Base-by-base conservation (phyloP, 345 rosid genomes). In the Brassica incana region DNA sequence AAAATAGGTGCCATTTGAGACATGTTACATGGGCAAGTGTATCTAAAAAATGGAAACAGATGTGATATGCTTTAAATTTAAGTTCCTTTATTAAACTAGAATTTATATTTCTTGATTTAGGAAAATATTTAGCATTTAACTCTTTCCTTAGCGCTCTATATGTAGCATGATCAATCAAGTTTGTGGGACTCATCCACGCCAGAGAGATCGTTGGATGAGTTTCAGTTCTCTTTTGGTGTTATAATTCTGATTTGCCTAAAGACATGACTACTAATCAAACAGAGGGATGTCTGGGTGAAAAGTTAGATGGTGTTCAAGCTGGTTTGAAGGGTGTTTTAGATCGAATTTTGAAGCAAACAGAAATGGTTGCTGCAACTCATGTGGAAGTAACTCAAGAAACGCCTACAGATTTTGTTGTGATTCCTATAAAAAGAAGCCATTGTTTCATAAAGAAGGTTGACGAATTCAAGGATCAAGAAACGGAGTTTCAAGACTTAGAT, bases 161-260 rank as follows among this genome's bases (percentile, higher is more conserved):
- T 35, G 6, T 35, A 6, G 8, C 38, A 35, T 45, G 18, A 60
- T 72, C 66, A 58, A 60, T 72, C 66, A 58, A 65, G 35, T 59
- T 72, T 72, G 75, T 58, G 25, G 59, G 54, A 35, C 66, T 58
- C 65, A 71, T 59, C 33, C 54, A 72, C 54, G 75, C 75, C 15
- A 16, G 18, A 71, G 10, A 56, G 45, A 30, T 25, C 64, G 6
- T 69, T 43, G 45, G 45, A 65, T 35, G 38, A 35, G 8, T 35
- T 5, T 35, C 38, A 6, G 38, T 35, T 35, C 38, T 35, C 38
- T 35, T 35, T 35, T 35, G 38, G 38, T 35, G 38, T 35, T 35
- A 35, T 1, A 35, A 7, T 35, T 35, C 38, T 35, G 38, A 35
- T 35, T 35, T 35, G 38, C 10, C 45, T 65, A 33, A 7, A 7